Conservation (phyloP, 129 eudicot species). For the Helichrysum umbraculigerum region DNA sequence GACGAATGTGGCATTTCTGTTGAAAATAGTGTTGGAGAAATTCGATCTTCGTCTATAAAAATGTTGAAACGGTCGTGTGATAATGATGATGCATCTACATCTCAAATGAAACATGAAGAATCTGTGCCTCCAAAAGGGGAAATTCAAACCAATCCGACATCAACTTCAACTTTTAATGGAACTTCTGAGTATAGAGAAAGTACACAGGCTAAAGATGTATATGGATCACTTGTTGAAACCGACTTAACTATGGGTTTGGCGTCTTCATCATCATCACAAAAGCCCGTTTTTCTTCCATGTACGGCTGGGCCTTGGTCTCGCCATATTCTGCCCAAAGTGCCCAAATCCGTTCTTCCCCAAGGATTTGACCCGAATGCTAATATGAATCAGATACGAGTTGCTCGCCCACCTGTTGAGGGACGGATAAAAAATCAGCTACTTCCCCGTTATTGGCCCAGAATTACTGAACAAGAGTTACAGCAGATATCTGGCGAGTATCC, state of each 20-base stretch:
- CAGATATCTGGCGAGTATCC: conserved; percentile 99
- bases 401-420: conserved; percentile 95
- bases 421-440: conserved; percentile 84
- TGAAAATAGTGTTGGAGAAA: conserved; percentile 44
- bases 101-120: conserved; percentile 51
- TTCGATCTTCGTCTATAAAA: conserved; percentile 31
- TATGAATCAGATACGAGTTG: conserved; percentile 67
- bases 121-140: conserved; percentile 41
- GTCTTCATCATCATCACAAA: conserved; percentile 52
- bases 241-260: conserved; percentile 73
- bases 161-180: conserved; percentile 41
- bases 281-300: conserved; percentile 27
- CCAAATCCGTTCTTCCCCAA: conserved; percentile 51
- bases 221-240: conserved; percentile 54
- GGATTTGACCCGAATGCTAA: conserved; percentile 51
- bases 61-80: conserved; percentile 41
- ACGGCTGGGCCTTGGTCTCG: conserved; percentile 53
- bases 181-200: conserved; percentile 37
- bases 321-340: conserved; percentile 63
- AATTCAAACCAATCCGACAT: conserved; percentile 38
- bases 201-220: conserved; percentile 38
- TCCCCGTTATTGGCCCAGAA: conserved; percentile 99
- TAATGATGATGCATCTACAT: conserved; percentile 35
- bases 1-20: conserved; percentile 41
- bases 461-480: conserved; percentile 96